Evolutionary conservation across 2,329 filamentous ascomycete species (phyloP).

Genomic region (Xylaria sp.): DNA sequence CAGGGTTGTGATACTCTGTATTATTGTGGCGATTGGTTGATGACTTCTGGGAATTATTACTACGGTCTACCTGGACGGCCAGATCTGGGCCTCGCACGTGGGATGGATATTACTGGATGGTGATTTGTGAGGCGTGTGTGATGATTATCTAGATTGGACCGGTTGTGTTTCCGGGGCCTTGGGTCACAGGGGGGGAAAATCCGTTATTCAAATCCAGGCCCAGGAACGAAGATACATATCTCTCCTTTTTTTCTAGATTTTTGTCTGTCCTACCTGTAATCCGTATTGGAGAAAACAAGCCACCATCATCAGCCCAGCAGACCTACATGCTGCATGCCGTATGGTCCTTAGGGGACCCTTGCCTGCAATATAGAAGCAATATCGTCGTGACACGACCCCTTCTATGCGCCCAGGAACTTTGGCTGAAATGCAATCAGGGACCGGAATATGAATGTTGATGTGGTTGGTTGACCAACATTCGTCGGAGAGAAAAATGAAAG

Average conservation of each 20-base stretch:
- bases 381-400: neutral
- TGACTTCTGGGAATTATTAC: neutral
- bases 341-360: neutral
- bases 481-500: slow-evolving; percentile 1
- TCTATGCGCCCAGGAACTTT: neutral
- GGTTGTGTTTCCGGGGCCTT: neutral
- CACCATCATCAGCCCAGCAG: neutral
- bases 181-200: neutral
- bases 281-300: neutral
- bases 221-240: neutral
- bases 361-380: neutral
- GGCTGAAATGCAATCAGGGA: neutral
- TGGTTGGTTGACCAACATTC: neutral
- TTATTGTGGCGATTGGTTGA: neutral
- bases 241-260: neutral
- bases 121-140: neutral
- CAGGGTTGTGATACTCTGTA: neutral
- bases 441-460: neutral
- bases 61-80: neutral
- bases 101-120: neutral
- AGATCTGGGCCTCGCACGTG: neutral
- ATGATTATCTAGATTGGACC: neutral
- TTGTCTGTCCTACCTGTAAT: neutral
- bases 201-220: neutral
- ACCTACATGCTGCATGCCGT: neutral